Evolutionary conservation across 352 stramenopile species (phyloP), one percentile per base, ranked within the genome.

Genomic region (Thraustochytrium striatum): DNA sequence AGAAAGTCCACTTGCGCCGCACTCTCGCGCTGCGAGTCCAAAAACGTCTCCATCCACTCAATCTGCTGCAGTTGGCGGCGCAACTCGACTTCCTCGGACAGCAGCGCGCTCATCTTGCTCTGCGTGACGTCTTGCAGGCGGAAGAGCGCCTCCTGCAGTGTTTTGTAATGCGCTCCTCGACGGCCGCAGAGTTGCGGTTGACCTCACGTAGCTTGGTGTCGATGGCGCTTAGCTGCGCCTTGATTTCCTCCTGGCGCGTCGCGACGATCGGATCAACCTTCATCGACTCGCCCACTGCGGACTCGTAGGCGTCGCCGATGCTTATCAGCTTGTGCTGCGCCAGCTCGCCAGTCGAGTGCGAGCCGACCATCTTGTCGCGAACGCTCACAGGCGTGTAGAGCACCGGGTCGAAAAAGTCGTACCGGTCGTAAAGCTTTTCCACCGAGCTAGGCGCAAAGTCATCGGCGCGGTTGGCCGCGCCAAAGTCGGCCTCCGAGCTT

Each of bases 81-180:
- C n/a, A 84, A 47, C 57, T 84, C 80, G 2, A 84, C 47, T 59
- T 84, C 80, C 41, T 82, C 80, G 21, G 72, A 35, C 13, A 82
- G 52, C 19, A 84, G 73, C 19, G 57, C 52, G 11, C 25, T 43
- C 43, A 68, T 84, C 65, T 84, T 84, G 47, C 1, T 50, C 36
- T 84, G 52, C 13, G 80, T 83, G 43, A 72, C 32, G n/a, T 70
- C 47, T 33, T 83, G 43, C 16, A 83, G 61, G 13, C 52, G 53
- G n/a, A 83, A 59, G 28, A 83, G 53, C 19, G 72, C 79, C 21
- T 82, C 53, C 61, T 83, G 72, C 25, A 80, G 38, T 0, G 30
- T 72, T 38, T 82, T 68, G 43, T 78, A 82, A 83, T 80, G 38
- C 55, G 35, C 50, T 69, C 57, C 36, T 83, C 80, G n/a, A 83